Evolutionary conservation across 495 filamentous ascomycete species (phyloP), one percentile per base, ranked within the genome.

Genomic region (Penicillium canariense): DNA sequence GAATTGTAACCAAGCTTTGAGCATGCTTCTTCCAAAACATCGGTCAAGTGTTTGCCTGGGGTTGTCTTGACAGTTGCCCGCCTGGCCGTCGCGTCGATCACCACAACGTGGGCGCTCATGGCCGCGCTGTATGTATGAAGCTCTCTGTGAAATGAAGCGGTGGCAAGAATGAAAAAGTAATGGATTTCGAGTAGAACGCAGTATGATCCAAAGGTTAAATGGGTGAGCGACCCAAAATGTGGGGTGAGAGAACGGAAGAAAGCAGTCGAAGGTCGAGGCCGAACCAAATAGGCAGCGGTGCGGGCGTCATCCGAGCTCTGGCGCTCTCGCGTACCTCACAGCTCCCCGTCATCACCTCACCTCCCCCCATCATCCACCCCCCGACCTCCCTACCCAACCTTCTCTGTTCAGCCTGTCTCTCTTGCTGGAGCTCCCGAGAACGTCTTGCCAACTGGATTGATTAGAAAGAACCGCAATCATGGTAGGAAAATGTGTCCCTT

Each of bases 41-140:
- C 92, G 25, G 85, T 86, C 50, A 98, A 71, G 53, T 87, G 83
- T 55, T 84, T 96, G 25, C 78, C 79, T 5, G 95, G 91, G 0
- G 80, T 86, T 28, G 92, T 90, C 69, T 94, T 95, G 67, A 98
- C 75, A n/a, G 80, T 87, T 31, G 81, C 80, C 59, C 87, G 80
- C 55, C 84, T 81, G 55, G 88, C 81, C 54, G 87, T 83, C 31
- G 86, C 79, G 65, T 93, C 88, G 40, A 96, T 81, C 32, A 98
- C 89, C 56, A 93, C 85, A 52, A 98, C 88, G 68, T 94, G 88
- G 30, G 93, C 87, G 54, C 89, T 85, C 90, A 96, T 96, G 58
- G 55, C 62, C 10, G 39, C 44, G 31, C 12, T 34, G 32, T 48
- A 31, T 36, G 14, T 35, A 45, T 48, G 18, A 34, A 34, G 27